These are phyloP conservation scores for Zygoascus tannicola DNA, from an alignment of 805 yeast genomes.

Conservation along the genomic window DNA sequence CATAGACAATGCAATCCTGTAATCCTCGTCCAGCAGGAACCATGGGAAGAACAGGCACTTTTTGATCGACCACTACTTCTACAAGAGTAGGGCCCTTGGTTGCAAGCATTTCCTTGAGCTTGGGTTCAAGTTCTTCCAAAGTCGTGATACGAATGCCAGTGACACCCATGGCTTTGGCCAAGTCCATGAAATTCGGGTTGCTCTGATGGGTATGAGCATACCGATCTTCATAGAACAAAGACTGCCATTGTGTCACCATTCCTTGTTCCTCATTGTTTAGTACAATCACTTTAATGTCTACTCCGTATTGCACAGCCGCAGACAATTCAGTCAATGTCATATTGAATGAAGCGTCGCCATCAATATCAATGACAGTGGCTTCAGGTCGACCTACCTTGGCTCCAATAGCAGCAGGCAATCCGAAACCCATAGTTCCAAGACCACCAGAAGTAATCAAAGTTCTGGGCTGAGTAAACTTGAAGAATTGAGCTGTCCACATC, in stretches of 20 bases:
- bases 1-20: conserved; percentile 85
- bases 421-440: conserved; percentile 97
- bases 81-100: conserved; percentile 76
- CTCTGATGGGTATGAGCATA: conserved; percentile 96
- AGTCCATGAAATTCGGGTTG: conserved; percentile 87
- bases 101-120: conserved; percentile 60
- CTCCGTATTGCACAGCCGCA: conserved; percentile 86
- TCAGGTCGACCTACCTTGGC: conserved; percentile 96
- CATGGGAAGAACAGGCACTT: conserved; percentile 96
- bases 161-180: conserved; percentile 91
- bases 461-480: conserved; percentile 88
- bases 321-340: conserved; percentile 93
- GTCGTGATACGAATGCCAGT: conserved; percentile 66
- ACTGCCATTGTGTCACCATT: conserved; percentile 99
- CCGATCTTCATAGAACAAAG: conserved; percentile 91
- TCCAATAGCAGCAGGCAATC: conserved; percentile 96
- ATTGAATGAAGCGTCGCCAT: conserved; percentile 98
- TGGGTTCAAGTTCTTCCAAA: conserved; percentile 55
- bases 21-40: conserved; percentile 94
- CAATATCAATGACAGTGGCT: conserved; percentile 90
- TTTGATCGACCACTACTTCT: conserved; percentile 82
- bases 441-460: conserved; percentile 98
- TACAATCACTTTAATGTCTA: conserved; percentile 83
- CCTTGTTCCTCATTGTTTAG: conserved; percentile 98
- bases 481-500: conserved; percentile 99